Percentiles rank a stretch among this genome's conserved stretches.
phyloP scores from a whole-genome alignment of 805 yeast genomes.

The Lipomyces orientalis region DNA sequence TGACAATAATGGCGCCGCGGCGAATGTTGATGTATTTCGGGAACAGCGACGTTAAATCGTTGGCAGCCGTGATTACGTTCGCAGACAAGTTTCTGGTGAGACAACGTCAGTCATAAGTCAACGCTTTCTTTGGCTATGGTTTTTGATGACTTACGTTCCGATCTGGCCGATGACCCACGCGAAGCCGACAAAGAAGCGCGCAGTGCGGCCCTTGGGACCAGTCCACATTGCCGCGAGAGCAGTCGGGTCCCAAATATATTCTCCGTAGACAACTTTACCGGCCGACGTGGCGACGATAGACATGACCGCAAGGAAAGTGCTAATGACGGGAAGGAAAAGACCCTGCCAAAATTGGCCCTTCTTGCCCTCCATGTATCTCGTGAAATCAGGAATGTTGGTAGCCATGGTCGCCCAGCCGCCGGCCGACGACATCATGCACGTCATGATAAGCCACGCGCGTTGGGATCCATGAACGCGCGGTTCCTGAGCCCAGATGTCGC shows the following conservation, averaged over 20 bases:
- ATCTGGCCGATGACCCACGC: slow-evolving; percentile 36
- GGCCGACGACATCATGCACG: slow-evolving; percentile 39
- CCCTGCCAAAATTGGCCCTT: slow-evolving; percentile 36
- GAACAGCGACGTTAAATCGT: slow-evolving; percentile 61
- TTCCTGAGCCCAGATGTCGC: slow-evolving; percentile 31
- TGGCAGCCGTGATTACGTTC: slow-evolving; percentile 65
- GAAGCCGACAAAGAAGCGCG: slow-evolving; percentile 34
- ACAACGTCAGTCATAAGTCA: background rate
- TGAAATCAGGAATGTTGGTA: slow-evolving; percentile 39
- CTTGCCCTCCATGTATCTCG: slow-evolving; percentile 31
- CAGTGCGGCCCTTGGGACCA: slow-evolving; percentile 33
- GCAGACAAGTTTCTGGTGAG: slow-evolving; percentile 48
- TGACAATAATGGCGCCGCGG: slow-evolving; percentile 51
- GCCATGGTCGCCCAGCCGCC: slow-evolving; percentile 45
- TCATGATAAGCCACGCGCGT: slow-evolving; percentile 37
- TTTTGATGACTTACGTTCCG: slow-evolving; percentile 30
- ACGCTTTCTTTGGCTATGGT: background rate
- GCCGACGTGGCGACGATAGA: slow-evolving; percentile 32
- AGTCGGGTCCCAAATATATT: slow-evolving; percentile 36
- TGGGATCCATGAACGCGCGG: slow-evolving; percentile 37
- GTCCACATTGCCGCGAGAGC: slow-evolving; percentile 30
- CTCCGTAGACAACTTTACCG: slow-evolving; percentile 34
- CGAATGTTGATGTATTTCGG: slow-evolving; percentile 65
- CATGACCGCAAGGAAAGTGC: slow-evolving; percentile 33
- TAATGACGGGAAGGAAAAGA: slow-evolving; percentile 34